Evolutionary conservation across 148 eudicot species (phyloP), one percentile per base, ranked within the genome.

Genomic region (Vaccinium darrowii): DNA sequence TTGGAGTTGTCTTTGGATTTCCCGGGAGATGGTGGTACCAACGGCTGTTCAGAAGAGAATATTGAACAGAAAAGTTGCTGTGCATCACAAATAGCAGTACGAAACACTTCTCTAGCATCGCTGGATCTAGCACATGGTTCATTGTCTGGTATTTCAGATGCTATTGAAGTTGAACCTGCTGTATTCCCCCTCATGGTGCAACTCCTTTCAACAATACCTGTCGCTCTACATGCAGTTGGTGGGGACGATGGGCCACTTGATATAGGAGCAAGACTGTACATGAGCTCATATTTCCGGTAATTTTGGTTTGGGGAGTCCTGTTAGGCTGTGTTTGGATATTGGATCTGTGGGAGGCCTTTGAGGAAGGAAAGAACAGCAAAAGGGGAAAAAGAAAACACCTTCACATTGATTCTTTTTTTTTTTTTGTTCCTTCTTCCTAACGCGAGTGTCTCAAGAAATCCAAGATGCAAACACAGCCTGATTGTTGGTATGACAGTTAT

Each of bases 161-260:
- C 10, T 4, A 49, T 8, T 47, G 83, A 85, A 86, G 85, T 87
- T 16, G 91, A 87, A 47, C 98, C 99, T 18, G 86, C 88, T 72
- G 90, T 89, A 49, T 93, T 95, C 74, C 99, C 99, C 12, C 90
- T 95, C 76, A 91, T 93, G 14, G 39, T 94, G 58, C 92, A 84
- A 52, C 91, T 90, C 39, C 90, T 94, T 50, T 93, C 98, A 11
- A 92, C 94, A n/a, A 87, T 95, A 50, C 94, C 99, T 39, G 93
- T 96, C 49, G 96, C 93, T 5, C 93, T 96, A 78, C 92, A 92
- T 85, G 96, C 98, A 54, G 76, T 95, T 81, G 99, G 98, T 11
- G 99, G 98, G 79, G 98, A 94, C 57, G 92, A 93, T 83, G 98
- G 98, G 9, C 94, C 99, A 15, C 88, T 92, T 81, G 99, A 95